Evolutionary conservation across 75 land plant genomes (phyloP).

Genomic region (Picea glauca): DNA sequence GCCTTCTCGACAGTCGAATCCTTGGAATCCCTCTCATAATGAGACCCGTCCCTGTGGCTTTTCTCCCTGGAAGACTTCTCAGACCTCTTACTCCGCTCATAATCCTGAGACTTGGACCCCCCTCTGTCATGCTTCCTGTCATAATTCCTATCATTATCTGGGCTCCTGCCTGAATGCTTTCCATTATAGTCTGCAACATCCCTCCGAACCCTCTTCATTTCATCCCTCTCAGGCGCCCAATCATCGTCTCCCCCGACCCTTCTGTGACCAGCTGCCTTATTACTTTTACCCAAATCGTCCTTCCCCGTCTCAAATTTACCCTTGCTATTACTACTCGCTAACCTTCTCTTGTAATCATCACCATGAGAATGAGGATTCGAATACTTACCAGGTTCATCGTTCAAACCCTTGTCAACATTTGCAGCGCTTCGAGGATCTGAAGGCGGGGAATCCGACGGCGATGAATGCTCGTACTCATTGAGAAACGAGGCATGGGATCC

Average conservation of each 20-base stretch:
- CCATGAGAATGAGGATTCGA: neutral
- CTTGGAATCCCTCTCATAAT: neutral
- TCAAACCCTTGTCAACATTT: neutral
- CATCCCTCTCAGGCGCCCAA: neutral
- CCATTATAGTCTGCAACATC: constrained; percentile 3
- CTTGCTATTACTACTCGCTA: neutral
- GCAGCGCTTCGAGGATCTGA: neutral
- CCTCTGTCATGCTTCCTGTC: constrained; percentile 7
- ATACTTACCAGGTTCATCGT: neutral
- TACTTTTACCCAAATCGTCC: neutral
- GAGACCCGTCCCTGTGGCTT: neutral
- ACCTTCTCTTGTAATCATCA: neutral
- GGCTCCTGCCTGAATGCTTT: neutral
- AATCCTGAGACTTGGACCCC: neutral
- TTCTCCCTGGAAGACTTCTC: constrained; percentile 1
- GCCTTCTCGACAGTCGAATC: constrained; percentile 1
- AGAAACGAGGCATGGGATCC: constrained; percentile 3
- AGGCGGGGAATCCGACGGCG: constrained; percentile 4
- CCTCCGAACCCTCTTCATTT: constrained; percentile 2
- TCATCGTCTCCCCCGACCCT: constrained; percentile 5
- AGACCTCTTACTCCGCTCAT: neutral
- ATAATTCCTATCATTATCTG: neutral
- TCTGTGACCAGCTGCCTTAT: neutral
- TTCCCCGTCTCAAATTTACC: neutral
- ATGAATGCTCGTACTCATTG: constrained; percentile 3